These are phyloP conservation scores for Prunus persica DNA, from an alignment of 306 rosid species.

Conservation along the genomic window Prunus_persica_NCBIv2 NC_034012.1:4437001-4437500, in stretches of 20 bases:
- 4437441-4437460: constrained; percentile 52
- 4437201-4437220: constrained; percentile 63
- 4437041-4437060: not conserved
- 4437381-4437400: constrained; percentile 10
- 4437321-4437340: not conserved
- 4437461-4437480: constrained; percentile 63
- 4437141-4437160: constrained; percentile 65
- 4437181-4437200: constrained; percentile 40
- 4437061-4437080: not conserved
- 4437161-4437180: constrained; percentile 47
- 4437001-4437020: not conserved
- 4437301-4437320: not conserved
- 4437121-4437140: constrained; percentile 49
- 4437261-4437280: constrained; percentile 97
- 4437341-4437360: not conserved
- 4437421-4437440: constrained; percentile 70
- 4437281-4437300: constrained; percentile 84
- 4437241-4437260: constrained; percentile 85
- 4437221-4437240: constrained; percentile 82
- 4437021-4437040: not conserved
- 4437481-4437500: constrained; percentile 49
- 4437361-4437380: not conserved
- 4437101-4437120: constrained; percentile 40
- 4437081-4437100: not conserved
- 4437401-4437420: constrained; percentile 69